phyloP scores from a whole-genome alignment of 345 rosid species.

The Capsella bursapastoris region DNA sequence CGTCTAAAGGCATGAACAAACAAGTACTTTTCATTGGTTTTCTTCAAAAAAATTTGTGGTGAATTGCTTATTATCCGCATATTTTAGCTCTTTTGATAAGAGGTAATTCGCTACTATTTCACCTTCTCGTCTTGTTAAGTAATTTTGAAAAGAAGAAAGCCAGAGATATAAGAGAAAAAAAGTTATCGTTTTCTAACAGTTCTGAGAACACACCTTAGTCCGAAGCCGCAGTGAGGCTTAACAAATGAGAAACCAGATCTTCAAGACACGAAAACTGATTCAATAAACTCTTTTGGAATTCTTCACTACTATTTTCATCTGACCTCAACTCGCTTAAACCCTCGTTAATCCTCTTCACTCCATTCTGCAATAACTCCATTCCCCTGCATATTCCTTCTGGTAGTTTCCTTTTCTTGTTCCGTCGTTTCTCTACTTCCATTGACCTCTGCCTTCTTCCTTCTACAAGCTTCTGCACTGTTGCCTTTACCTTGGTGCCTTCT shows the following conservation, averaged over 20 bases:
- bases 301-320: conserved; percentile 47
- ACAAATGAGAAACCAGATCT: conserved; percentile 64
- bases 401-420: conserved; percentile 79
- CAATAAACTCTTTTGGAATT: conserved; percentile 61
- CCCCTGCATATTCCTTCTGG: conserved; percentile 80
- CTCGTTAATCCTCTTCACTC: conserved; percentile 66
- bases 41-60: not conserved
- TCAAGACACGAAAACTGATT: conserved; percentile 68
- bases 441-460: conserved; percentile 43
- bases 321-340: conserved; percentile 69
- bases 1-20: conserved; percentile 10
- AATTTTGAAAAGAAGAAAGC: not conserved
- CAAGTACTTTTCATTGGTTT: not conserved
- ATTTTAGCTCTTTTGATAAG: not conserved
- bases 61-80: not conserved
- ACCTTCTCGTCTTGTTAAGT: not conserved
- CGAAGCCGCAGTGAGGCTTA: conserved; percentile 51
- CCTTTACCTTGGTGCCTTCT: conserved; percentile 65
- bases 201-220: not conserved
- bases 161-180: not conserved
- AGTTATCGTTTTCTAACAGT: too few species aligned
- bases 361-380: conserved; percentile 71
- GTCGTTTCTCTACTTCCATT: conserved; percentile 36
- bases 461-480: conserved; percentile 43
- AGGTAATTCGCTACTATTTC: not conserved